These are phyloP conservation scores for Morella rubra DNA, from an alignment of 306 rosid species.

Conservation along the genomic window DNA sequence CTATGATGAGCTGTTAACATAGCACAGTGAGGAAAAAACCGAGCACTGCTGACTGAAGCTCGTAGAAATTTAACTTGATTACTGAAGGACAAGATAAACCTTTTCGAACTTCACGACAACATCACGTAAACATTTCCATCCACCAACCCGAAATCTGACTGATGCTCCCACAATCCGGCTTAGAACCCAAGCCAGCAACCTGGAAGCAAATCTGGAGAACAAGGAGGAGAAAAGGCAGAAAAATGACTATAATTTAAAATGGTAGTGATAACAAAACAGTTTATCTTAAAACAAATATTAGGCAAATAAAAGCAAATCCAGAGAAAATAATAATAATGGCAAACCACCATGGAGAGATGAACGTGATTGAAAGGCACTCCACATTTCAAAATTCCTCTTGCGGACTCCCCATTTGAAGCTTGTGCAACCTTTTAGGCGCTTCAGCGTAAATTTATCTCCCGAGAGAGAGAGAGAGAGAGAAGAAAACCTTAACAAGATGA, in stretches of 20 bases:
- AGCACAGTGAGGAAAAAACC: slow-evolving; percentile 10
- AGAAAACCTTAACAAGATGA: too few relatives aligned
- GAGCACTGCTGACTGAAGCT: slow-evolving; percentile 17
- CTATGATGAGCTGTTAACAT: slow-evolving; percentile 16
- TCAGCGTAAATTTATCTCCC: too few relatives aligned
- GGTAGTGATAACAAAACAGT: slow-evolving; percentile 3
- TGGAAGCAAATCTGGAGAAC: slow-evolving; percentile 73
- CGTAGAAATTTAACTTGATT: slow-evolving; percentile 12
- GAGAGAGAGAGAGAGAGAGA: too few relatives aligned
- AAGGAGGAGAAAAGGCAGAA: slow-evolving; percentile 4
- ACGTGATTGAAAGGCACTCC: too few relatives aligned
- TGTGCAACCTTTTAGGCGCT: not conserved
- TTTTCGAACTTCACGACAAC: slow-evolving; percentile 85
- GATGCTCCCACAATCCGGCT: slow-evolving; percentile 85
- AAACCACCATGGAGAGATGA: not conserved
- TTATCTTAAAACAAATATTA: slow-evolving; percentile 6
- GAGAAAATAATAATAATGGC: not conserved
- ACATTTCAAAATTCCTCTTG: not conserved
- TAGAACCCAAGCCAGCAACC: slow-evolving; percentile 87
- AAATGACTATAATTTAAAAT: slow-evolving; percentile 14
- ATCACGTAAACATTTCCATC: slow-evolving; percentile 92
- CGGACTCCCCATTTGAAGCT: not conserved
- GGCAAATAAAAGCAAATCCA: not conserved
- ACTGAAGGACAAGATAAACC: slow-evolving; percentile 49
- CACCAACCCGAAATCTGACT: slow-evolving; percentile 83